Conservation (phyloP, 2,329 filamentous ascomycete species). For the Arthrobotrys sinensis region DNA sequence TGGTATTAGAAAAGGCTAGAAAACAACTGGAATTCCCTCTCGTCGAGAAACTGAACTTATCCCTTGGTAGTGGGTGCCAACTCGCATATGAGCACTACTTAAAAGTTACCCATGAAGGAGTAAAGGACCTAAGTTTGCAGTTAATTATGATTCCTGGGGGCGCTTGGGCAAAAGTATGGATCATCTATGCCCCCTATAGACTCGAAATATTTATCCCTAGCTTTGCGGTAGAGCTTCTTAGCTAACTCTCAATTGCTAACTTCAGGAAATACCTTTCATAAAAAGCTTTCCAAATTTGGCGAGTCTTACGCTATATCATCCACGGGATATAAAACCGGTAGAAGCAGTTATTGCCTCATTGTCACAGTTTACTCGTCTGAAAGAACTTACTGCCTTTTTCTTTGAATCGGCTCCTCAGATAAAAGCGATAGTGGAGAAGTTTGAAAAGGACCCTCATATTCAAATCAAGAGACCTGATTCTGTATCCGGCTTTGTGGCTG, state of each 20-base stretch:
- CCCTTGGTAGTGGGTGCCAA: not conserved
- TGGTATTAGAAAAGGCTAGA: not conserved
- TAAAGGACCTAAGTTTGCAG: slow-evolving; percentile 1
- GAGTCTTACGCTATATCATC: not conserved
- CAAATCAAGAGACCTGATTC: not conserved
- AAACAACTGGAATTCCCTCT: not conserved
- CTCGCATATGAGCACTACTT: not conserved
- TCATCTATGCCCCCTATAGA: not conserved
- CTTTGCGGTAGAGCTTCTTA: not conserved
- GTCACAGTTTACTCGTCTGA: not conserved
- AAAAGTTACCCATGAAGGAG: not conserved
- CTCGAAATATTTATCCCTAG: not conserved
- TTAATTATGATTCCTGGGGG: not conserved
- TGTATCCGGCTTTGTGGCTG: not conserved
- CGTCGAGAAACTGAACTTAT: not conserved
- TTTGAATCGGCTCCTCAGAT: not conserved
- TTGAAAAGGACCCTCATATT: not conserved
- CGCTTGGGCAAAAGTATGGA: not conserved
- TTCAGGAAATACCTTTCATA: slow-evolving; percentile 5
- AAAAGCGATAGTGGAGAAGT: not conserved
- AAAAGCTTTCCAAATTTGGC: not conserved
- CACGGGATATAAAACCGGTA: not conserved
- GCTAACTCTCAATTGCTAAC: not conserved
- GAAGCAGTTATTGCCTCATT: not conserved
- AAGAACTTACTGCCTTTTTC: not conserved